Evolutionary conservation across 129 eudicot species (phyloP).

Genomic region (Deinandra increscens): DNA sequence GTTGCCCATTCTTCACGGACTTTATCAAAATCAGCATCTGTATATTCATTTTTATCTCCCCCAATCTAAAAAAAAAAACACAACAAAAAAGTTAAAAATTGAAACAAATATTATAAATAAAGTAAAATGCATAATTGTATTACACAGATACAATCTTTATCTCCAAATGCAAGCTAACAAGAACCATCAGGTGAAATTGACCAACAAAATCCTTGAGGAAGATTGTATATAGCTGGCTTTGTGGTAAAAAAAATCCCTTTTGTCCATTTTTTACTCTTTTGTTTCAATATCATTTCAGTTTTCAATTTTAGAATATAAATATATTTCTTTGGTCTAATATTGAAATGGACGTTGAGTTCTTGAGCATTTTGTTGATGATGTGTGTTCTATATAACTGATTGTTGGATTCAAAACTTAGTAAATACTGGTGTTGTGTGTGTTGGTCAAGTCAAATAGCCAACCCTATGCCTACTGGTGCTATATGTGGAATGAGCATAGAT

Average conservation of each 20-base stretch:
- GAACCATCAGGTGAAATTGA: constrained; percentile 43
- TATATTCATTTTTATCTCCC: too few relatives aligned
- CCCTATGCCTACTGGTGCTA: background rate
- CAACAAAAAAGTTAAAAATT: too few relatives aligned
- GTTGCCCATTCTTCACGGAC: too few relatives aligned
- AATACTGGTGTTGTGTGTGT: constrained; percentile 11
- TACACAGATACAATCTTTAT: constrained; percentile 51
- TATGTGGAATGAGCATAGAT: constrained; percentile 25
- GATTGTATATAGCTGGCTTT: constrained; percentile 31
- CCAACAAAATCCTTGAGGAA: constrained; percentile 17
- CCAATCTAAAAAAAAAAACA: too few relatives aligned
- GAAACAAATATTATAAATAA: too few relatives aligned
- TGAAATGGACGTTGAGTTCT: constrained; percentile 12
- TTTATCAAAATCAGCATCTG: too few relatives aligned
- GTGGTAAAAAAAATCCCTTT: constrained; percentile 29
- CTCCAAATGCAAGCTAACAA: constrained; percentile 56
- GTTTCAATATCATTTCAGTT: constrained; percentile 10
- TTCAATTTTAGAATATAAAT: constrained; percentile 34
- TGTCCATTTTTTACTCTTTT: constrained; percentile 16
- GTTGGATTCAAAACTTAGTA: constrained; percentile 15
- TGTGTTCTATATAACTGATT: background rate
- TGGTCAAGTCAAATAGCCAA: too few relatives aligned
- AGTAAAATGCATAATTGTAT: too few relatives aligned
- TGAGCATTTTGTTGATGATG: constrained; percentile 8
- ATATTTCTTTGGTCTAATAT: constrained; percentile 11